phyloP scores from a whole-genome alignment of 495 filamentous ascomycete genomes.

The Viridothelium virens region DNA sequence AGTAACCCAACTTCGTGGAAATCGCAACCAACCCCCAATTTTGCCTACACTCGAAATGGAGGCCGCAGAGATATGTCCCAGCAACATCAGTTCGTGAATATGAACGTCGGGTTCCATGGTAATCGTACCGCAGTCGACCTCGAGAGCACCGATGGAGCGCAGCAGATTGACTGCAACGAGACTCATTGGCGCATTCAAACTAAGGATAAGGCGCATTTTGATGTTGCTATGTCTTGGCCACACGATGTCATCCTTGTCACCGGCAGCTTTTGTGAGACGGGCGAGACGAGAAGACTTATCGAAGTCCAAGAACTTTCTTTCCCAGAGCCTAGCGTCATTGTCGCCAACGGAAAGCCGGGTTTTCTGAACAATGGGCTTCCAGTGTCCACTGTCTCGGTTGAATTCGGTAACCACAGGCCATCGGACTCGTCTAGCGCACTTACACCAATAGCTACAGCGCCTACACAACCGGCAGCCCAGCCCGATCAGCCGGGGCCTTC shows the following conservation, averaged over 20 bases:
- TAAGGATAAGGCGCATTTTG: not conserved
- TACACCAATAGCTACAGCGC: not conserved
- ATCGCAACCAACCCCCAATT: not conserved
- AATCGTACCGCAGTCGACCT: conserved; percentile 2
- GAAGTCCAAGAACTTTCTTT: not conserved
- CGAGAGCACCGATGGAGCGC: not conserved
- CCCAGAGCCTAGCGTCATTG: not conserved
- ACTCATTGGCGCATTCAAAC: conserved; percentile 1
- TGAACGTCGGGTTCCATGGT: not conserved
- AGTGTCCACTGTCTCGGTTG: not conserved
- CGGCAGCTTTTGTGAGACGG: not conserved
- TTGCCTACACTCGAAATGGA: not conserved
- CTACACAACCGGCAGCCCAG: not conserved
- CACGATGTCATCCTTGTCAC: conserved; percentile 3
- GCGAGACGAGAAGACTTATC: not conserved
- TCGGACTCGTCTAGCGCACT: not conserved
- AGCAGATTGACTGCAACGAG: not conserved
- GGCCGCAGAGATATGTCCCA: conserved; percentile 5
- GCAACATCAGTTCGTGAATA: not conserved
- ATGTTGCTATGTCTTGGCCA: not conserved
- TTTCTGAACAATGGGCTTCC: not conserved
- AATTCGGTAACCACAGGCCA: not conserved
- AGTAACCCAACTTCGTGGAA: not conserved
- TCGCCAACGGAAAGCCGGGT: not conserved
- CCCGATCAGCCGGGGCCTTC: too few species aligned